Evolutionary conservation across 371 early-diverging fungal genomes (phyloP).

Genomic region (Saksenaea vasiformis): DNA sequence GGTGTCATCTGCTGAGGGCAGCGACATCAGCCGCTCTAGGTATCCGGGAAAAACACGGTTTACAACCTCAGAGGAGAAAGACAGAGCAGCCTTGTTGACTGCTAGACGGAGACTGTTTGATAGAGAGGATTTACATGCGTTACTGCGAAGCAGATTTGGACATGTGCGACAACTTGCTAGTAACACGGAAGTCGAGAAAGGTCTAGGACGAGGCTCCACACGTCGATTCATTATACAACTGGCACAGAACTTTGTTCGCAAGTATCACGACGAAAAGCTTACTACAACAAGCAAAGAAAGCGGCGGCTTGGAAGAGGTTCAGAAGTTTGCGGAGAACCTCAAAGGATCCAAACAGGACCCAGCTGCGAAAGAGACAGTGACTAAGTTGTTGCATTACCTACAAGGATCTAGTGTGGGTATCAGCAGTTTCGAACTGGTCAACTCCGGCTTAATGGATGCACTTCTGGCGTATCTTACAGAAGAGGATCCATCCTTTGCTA

Average conservation of each 20-base stretch:
- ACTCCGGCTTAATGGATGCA: constrained; percentile 72
- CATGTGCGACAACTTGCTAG: constrained; percentile 1
- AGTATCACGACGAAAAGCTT: constrained; percentile 13
- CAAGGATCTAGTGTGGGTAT: constrained; percentile 51
- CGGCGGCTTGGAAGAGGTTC: constrained; percentile 30
- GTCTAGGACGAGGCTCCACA: constrained; percentile 39
- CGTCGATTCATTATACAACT: constrained; percentile 36
- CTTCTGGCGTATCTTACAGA: constrained; percentile 54
- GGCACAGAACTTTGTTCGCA: constrained; percentile 22
- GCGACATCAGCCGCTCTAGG: background rate
- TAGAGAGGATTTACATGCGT: constrained; percentile 26
- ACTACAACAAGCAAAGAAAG: constrained; percentile 5
- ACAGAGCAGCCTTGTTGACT: background rate
- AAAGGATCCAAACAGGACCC: constrained; percentile 11
- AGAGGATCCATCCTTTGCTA: background rate
- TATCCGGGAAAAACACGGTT: background rate
- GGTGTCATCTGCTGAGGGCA: background rate
- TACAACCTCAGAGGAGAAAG: constrained; percentile 4
- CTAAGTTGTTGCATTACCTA: constrained; percentile 27
- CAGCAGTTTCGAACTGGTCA: constrained; percentile 82
- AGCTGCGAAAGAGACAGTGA: constrained; percentile 13
- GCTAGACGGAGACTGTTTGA: constrained; percentile 28
- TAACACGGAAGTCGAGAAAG: constrained; percentile 26
- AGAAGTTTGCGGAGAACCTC: constrained; percentile 21
- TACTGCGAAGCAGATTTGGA: constrained; percentile 31